phyloP scores from a whole-genome alignment of 192 early-diverging fungal genomes.

The Coemansia nantahalensis region DNA sequence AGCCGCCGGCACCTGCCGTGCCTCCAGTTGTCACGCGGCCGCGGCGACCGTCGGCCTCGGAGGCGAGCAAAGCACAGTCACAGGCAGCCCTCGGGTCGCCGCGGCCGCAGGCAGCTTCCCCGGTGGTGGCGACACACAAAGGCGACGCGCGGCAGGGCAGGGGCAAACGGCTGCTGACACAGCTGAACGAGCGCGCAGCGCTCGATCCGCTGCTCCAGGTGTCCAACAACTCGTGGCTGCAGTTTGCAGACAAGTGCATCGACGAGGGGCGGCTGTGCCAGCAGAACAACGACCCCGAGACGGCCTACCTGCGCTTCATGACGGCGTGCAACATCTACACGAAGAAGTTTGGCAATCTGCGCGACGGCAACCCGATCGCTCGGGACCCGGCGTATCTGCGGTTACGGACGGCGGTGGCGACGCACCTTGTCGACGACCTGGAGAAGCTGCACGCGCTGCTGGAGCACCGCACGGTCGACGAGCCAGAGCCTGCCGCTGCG shows the following conservation, averaged over 20 bases:
- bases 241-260: slow-evolving; percentile 25
- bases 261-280: slow-evolving; percentile 23
- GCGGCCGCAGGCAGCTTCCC: too few species aligned
- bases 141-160: too few species aligned
- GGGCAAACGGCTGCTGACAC: slow-evolving; percentile 3
- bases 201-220: slow-evolving; percentile 23
- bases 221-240: slow-evolving; percentile 23
- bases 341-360: slow-evolving; percentile 47
- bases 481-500: slow-evolving; percentile 2
- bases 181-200: slow-evolving; percentile 24
- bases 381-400: slow-evolving; percentile 46
- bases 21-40: background rate
- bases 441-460: slow-evolving; percentile 18
- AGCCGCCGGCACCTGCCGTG: background rate
- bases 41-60: too few species aligned
- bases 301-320: slow-evolving; percentile 44
- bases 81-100: too few species aligned
- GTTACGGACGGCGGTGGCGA: slow-evolving; percentile 36
- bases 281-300: slow-evolving; percentile 19
- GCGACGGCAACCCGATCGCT: slow-evolving; percentile 42
- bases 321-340: slow-evolving; percentile 51
- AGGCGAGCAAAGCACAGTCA: background rate
- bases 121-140: too few species aligned
- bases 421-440: slow-evolving; percentile 17
- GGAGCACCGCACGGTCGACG: slow-evolving; percentile 29